Percentiles rank a stretch among this genome's conserved stretches.
These are phyloP conservation scores for Botrytis pseudocinerea DNA, from an alignment of 2,329 filamentous ascomycete species.

Conservation along the genomic window DNA sequence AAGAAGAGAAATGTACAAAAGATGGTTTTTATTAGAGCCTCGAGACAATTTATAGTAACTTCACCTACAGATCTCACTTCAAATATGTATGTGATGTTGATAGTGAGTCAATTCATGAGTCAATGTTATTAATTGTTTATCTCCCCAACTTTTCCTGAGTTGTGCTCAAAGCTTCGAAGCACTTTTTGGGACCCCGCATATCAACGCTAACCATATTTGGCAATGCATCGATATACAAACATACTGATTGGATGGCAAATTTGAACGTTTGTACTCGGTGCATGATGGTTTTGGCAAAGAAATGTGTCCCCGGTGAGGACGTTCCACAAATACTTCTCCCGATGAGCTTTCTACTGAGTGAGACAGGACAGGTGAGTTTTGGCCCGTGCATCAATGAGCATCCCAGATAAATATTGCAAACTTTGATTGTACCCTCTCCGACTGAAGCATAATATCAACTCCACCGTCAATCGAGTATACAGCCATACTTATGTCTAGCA, in stretches of 20 bases:
- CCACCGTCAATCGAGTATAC: background rate
- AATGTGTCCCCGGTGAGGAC: background rate
- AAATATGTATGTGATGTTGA: constrained; percentile 8
- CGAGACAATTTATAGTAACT: constrained; percentile 1
- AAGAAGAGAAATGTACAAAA: background rate
- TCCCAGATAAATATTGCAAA: background rate
- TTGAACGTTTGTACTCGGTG: background rate
- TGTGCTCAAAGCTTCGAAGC: constrained; percentile 13
- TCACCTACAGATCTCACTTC: constrained; percentile 3
- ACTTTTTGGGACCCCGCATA: constrained; percentile 1
- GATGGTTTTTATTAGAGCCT: background rate
- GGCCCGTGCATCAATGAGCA: background rate
- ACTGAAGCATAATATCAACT: background rate
- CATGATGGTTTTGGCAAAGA: background rate
- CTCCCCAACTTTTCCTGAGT: constrained; percentile 3
- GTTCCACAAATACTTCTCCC: background rate
- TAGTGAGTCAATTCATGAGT: constrained; percentile 13
- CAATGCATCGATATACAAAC: background rate
- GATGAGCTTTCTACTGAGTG: background rate
- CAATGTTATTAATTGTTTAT: background rate
- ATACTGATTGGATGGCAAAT: background rate
- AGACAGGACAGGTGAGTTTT: background rate
- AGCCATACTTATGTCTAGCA: background rate
- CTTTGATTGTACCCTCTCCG: background rate
- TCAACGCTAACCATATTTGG: background rate